These are phyloP conservation scores for Cyberlindnera maclurae DNA, from an alignment of 805 yeast genomes.

Conservation along the genomic window DNA sequence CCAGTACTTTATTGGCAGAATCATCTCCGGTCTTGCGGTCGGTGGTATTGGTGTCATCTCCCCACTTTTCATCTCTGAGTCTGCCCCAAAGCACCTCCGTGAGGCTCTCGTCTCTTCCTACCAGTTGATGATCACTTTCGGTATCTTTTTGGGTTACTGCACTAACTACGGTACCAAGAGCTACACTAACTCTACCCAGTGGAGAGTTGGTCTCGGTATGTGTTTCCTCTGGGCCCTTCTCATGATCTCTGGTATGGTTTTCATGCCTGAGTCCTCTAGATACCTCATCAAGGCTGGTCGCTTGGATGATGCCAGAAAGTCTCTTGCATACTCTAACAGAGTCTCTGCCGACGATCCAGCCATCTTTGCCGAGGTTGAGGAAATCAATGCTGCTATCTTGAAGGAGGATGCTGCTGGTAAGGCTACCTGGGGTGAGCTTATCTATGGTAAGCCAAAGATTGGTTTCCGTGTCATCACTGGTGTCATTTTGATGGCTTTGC, in stretches of 20 bases:
- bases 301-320: conserved; percentile 54
- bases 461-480: conserved; percentile 41
- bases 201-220: conserved; percentile 68
- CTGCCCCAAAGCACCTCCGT: conserved; percentile 63
- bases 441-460: conserved; percentile 63
- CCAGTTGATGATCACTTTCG: conserved; percentile 64
- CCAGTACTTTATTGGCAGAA: conserved; percentile 65
- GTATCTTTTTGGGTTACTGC: conserved; percentile 74
- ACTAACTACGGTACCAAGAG: conserved; percentile 58
- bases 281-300: conserved; percentile 48
- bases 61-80: conserved; percentile 66
- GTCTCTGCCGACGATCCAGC: conserved; percentile 45
- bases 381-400: conserved; percentile 54
- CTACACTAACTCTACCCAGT: conserved; percentile 59
- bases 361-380: conserved; percentile 49
- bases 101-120: conserved; percentile 65
- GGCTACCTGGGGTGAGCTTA: conserved; percentile 59
- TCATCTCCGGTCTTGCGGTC: conserved; percentile 66
- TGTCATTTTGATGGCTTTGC: conserved; percentile 50
- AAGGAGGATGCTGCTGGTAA: conserved; percentile 54
- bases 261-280: conserved; percentile 73
- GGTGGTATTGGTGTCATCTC: conserved; percentile 74
- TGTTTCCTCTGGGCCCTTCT: conserved; percentile 40
- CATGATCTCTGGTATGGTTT: conserved; percentile 31
- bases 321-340: conserved; percentile 55